These are phyloP conservation scores for Coniferiporia sulphurascens DNA, from an alignment of 1,284 basidiomycete genomes.

Conservation along the genomic window DNA sequence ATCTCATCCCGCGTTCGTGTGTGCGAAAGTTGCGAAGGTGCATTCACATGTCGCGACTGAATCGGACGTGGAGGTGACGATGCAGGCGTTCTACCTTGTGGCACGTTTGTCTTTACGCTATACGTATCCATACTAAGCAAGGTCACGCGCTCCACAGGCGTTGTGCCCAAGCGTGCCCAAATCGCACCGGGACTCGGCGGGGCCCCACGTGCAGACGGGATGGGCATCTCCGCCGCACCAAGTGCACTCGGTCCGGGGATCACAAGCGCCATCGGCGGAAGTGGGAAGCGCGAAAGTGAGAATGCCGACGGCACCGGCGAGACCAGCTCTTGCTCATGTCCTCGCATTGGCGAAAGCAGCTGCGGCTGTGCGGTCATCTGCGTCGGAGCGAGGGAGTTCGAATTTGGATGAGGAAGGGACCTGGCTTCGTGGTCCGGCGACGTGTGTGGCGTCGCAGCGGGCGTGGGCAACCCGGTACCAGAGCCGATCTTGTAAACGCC, in stretches of 20 bases:
- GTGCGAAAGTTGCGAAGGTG: background rate
- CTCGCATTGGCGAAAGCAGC: background rate
- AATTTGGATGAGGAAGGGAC: too few species aligned
- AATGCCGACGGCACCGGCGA: constrained; percentile 3
- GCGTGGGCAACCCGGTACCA: constrained; percentile 11
- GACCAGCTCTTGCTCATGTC: background rate
- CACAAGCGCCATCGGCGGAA: background rate
- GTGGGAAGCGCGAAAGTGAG: constrained; percentile 5
- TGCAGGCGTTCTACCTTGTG: too few species aligned
- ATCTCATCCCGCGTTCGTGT: constrained; percentile 11
- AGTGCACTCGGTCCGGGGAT: constrained; percentile 3
- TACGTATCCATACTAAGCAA: background rate
- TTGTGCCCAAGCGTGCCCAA: background rate
- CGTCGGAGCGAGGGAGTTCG: background rate
- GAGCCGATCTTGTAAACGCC: background rate
- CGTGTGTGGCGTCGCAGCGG: constrained; percentile 8
- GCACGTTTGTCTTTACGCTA: too few species aligned
- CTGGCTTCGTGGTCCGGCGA: background rate
- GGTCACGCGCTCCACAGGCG: constrained; percentile 1
- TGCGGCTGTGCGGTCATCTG: background rate
- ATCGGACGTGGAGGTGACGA: background rate
- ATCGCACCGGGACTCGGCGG: background rate
- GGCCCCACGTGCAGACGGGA: background rate
- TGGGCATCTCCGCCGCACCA: constrained; percentile 6
- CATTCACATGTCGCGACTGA: background rate